phyloP scores from a whole-genome alignment of 2,329 filamentous ascomycete species.

The Colletotrichum tropicicola region DNA sequence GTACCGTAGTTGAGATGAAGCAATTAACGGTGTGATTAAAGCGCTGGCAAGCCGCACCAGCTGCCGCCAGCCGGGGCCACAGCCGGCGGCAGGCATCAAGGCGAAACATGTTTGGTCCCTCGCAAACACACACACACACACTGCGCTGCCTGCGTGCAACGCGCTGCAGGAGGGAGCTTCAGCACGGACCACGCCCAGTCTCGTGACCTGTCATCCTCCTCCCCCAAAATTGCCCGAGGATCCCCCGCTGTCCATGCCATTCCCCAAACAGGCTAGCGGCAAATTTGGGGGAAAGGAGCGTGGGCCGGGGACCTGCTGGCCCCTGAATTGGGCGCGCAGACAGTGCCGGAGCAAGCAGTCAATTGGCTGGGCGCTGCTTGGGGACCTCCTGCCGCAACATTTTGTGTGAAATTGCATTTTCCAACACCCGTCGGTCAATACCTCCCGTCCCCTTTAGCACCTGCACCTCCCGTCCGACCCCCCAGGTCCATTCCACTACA shows the following conservation, averaged over 20 bases:
- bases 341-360: conserved; percentile 9
- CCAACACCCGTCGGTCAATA: conserved; percentile 33
- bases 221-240: conserved; percentile 26
- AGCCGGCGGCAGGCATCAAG: too few species aligned
- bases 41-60: not conserved
- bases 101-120: conserved; percentile 18
- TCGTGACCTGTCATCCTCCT: conserved; percentile 27
- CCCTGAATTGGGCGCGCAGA: conserved; percentile 33
- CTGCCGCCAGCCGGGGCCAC: too few species aligned
- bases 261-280: not conserved
- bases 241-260: conserved; percentile 6
- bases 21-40: not conserved
- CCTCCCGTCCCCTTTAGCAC: conserved; percentile 33
- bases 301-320: conserved; percentile 27
- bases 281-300: conserved; percentile 28
- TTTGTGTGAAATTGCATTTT: conserved; percentile 50
- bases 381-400: conserved; percentile 41
- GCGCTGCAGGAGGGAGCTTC: not conserved
- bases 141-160: too few species aligned
- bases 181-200: conserved; percentile 21
- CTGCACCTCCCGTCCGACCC: conserved; percentile 28
- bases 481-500: conserved; percentile 26
- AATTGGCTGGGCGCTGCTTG: conserved; percentile 32
- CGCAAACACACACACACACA: conserved; percentile 3
- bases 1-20: conserved; percentile 8